A percentile compares a stretch with the other conserved stretches of the same genome.
phyloP scores from a whole-genome alignment of 257 asterid species.

The Voacanga thouarsii region DNA sequence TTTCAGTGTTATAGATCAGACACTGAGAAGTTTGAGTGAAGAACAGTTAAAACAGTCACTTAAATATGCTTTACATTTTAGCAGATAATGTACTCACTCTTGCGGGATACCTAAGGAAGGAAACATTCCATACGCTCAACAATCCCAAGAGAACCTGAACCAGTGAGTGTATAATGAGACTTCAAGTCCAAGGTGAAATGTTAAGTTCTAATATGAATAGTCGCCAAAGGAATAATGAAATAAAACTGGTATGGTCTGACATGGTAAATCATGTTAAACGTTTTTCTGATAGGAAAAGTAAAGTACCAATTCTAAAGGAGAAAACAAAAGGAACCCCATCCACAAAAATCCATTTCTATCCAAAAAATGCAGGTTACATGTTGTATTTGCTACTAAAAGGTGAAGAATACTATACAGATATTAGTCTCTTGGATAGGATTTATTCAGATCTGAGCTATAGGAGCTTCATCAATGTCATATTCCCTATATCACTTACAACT shows the following conservation, averaged over 20 bases:
- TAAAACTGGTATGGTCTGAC: background rate
- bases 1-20: conserved; percentile 16
- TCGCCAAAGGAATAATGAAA: background rate
- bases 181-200: background rate
- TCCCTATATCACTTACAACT: background rate
- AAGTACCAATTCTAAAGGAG: background rate
- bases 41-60: background rate
- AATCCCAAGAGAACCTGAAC: conserved; percentile 87
- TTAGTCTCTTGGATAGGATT: conserved; percentile 15
- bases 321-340: no score
- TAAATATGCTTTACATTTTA: background rate
- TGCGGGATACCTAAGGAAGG: conserved; percentile 96
- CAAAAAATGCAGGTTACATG: background rate
- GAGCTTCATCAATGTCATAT: background rate
- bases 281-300: background rate
- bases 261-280: background rate
- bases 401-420: background rate
- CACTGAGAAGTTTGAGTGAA: background rate
- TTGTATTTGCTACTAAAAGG: background rate
- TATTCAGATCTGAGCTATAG: background rate
- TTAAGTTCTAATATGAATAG: background rate
- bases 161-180: conserved; percentile 17
- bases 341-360: background rate
- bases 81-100: conserved; percentile 61
- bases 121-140: conserved; percentile 95